These are phyloP conservation scores for Yarrowia phangngaensis DNA, from an alignment of 805 yeast species.

Conservation along the genomic window DNA sequence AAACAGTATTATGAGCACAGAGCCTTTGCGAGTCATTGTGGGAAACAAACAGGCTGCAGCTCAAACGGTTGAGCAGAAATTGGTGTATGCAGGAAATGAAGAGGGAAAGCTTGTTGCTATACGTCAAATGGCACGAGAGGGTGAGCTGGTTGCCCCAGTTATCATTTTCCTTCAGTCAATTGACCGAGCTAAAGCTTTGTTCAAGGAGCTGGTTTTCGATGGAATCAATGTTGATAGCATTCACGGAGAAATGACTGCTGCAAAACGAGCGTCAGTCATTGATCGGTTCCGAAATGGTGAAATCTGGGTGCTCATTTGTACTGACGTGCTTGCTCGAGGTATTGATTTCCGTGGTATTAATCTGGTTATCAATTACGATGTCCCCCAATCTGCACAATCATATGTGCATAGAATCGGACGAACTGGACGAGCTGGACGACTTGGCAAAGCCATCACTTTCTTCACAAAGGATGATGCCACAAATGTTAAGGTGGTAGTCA, in stretches of 20 bases:
- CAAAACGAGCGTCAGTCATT: slow-evolving; percentile 80
- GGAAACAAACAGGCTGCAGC: slow-evolving; percentile 95
- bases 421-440: slow-evolving; percentile 92
- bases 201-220: slow-evolving; percentile 89
- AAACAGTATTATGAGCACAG: slow-evolving; percentile 66
- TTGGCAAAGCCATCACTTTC: slow-evolving; percentile 84
- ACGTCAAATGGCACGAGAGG: slow-evolving; percentile 72
- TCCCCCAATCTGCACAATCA: slow-evolving; percentile 88
- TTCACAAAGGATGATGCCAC: slow-evolving; percentile 84
- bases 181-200: slow-evolving; percentile 89
- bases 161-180: slow-evolving; percentile 88
- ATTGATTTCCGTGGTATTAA: slow-evolving; percentile 95
- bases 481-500: slow-evolving; percentile 76
- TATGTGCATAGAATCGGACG: slow-evolving; percentile 98
- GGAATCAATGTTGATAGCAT: slow-evolving; percentile 90
- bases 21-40: slow-evolving; percentile 79
- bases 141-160: slow-evolving; percentile 84
- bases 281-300: slow-evolving; percentile 85
- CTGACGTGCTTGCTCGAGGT: slow-evolving; percentile 95
- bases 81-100: slow-evolving; percentile 86
- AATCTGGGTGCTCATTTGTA: slow-evolving; percentile 92
- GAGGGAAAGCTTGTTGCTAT: slow-evolving; percentile 92
- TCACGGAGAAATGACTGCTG: slow-evolving; percentile 88
- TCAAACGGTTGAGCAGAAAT: slow-evolving; percentile 70
- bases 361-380: slow-evolving; percentile 91